Conservation (phyloP, 139 green algal species). For the Zygnema cylindricum region DNA sequence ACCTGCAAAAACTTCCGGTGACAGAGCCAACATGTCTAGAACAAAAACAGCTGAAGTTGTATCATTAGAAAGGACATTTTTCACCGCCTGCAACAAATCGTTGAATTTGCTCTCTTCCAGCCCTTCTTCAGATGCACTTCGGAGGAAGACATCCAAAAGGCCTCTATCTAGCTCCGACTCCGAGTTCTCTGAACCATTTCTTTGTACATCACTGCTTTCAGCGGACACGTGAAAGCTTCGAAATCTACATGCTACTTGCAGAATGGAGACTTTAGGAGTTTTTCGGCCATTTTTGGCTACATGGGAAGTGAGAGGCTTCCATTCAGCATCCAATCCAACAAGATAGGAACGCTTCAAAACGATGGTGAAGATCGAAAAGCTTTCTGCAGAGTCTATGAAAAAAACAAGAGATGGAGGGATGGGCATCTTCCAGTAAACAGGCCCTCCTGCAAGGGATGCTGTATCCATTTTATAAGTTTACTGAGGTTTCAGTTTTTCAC, state of each 20-base stretch:
- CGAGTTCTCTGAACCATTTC: neutral
- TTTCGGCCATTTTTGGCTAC: neutral
- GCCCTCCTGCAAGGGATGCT: neutral
- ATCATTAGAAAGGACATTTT: neutral
- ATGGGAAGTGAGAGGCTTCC: slow-evolving; percentile 12
- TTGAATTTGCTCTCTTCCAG: no score
- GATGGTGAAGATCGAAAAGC: neutral
- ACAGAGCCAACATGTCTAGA: slow-evolving; percentile 40
- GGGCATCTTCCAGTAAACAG: slow-evolving; percentile 18
- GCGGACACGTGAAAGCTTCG: neutral
- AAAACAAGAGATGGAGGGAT: slow-evolving; percentile 24
- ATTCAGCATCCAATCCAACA: slow-evolving; percentile 46
- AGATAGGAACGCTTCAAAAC: neutral
- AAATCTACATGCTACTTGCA: slow-evolving; percentile 31
- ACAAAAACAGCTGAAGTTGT: slow-evolving; percentile 12
- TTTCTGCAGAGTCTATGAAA: slow-evolving; percentile 20
- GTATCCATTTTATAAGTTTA: no score
- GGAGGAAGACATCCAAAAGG: neutral
- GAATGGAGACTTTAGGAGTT: slow-evolving; percentile 12
- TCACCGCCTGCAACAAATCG: slow-evolving; percentile 24
- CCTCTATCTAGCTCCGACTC: neutral
- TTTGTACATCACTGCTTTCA: neutral
- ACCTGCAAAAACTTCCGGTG: slow-evolving; percentile 2
- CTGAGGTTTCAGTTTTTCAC: no score
- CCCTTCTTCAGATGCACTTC: neutral